These are phyloP conservation scores for Pyrrhoderma noxium DNA, from an alignment of 1,284 basidiomycete species.

Conservation along the genomic window DNA sequence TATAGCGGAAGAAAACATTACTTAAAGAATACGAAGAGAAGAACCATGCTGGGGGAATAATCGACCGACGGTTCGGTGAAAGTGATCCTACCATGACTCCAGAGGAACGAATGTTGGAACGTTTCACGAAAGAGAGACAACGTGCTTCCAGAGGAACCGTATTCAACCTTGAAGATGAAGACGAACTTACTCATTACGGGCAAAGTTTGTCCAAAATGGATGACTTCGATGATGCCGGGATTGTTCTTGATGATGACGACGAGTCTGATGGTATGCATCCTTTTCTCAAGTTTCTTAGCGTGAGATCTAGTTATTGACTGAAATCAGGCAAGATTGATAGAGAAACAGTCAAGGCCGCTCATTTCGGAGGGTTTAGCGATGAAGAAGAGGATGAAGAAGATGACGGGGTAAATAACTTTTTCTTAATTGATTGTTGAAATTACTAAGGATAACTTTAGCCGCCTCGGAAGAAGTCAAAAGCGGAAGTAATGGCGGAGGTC, in stretches of 20 bases:
- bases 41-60: conserved; percentile 78
- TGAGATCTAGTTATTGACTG: conserved; percentile 9
- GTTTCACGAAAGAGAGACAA: conserved; percentile 89
- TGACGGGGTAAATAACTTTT: conserved; percentile 23
- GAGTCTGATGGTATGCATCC: conserved; percentile 30
- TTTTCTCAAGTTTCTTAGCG: conserved; percentile 6
- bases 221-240: conserved; percentile 78
- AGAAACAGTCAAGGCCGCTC: conserved; percentile 56
- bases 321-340: conserved; percentile 56
- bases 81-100: conserved; percentile 84
- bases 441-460: conserved; percentile 40
- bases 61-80: conserved; percentile 96
- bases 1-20: conserved; percentile 77
- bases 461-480: conserved; percentile 81
- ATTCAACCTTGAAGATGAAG: conserved; percentile 90
- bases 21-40: conserved; percentile 81
- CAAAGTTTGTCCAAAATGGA: conserved; percentile 79
- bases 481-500: conserved; percentile 97
- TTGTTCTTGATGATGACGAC: conserved; percentile 65
- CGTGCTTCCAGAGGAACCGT: conserved; percentile 69
- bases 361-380: conserved; percentile 87
- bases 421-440: conserved; percentile 2
- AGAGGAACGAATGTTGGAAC: conserved; percentile 96
- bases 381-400: conserved; percentile 51
- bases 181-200: conserved; percentile 91